Conservation (phyloP, 441 rosid species). For the Breynia disticha region DNA sequence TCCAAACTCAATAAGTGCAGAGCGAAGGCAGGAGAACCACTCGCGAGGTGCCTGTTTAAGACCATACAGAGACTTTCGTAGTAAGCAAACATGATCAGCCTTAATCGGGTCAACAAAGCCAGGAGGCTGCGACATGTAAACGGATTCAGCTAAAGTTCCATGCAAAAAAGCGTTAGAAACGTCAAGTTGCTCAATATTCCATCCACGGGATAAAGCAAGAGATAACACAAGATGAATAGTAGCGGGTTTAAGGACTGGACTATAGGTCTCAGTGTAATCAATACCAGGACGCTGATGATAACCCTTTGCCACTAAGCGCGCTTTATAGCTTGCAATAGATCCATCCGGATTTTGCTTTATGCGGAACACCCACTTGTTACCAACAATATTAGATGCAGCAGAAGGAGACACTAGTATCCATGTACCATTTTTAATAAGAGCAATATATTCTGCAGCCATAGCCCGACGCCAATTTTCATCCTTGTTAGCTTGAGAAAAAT, state of each 20-base stretch:
- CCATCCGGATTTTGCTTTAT: too few relatives aligned
- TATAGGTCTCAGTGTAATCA: neutral
- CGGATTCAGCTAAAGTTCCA: neutral
- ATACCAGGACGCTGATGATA: neutral
- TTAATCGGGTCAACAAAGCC: neutral
- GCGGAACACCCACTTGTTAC: too few relatives aligned
- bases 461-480: too few relatives aligned
- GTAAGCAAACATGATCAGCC: neutral
- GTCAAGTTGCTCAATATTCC: neutral
- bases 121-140: neutral
- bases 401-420: too few relatives aligned
- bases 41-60: neutral
- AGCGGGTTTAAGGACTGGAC: neutral
- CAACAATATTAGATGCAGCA: too few relatives aligned
- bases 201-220: neutral
- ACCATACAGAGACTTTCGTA: neutral
- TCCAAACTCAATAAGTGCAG: neutral
- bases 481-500: too few relatives aligned
- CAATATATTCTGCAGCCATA: too few relatives aligned
- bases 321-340: too few relatives aligned
- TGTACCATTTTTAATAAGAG: too few relatives aligned
- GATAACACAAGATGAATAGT: neutral
- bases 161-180: neutral
- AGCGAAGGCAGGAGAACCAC: neutral
- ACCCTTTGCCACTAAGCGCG: too few relatives aligned